Base-by-base conservation (phyloP, 495 filamentous ascomycete genomes). In the Tetracladium marchalianum region DNA sequence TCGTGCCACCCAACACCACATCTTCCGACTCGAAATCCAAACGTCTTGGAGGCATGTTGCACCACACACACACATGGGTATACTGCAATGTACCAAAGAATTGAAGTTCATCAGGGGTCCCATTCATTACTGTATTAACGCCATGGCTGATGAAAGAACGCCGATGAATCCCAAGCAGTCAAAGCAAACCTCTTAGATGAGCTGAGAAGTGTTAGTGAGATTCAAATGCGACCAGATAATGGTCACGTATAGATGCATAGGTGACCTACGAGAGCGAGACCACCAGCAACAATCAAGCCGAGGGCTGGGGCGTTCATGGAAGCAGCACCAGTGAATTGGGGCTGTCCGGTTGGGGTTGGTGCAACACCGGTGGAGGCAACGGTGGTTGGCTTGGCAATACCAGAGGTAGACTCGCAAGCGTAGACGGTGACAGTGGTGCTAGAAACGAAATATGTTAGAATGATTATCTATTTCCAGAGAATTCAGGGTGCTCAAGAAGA, bases 361-460 rank as follows among this genome's bases (percentile, higher is more conserved):
- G 40, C 43, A 32, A 56, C 50, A 36, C 56, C 56, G 36, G 50
- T 56, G 17, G 47, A 51, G n/a, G 41, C 52, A 22, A 58, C 37
- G 32, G 27, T 34, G 32, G 56, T 52, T 16, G 52, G 16, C 16
- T 27, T 13, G 34, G 50, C 49, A 39, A 50, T 35, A 41, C 41
- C 44, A 17, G 55, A 37, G 11, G 43, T 44, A 15, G 46, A 13
- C 17, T 35, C 8, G 44, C 50, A 59, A 19, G 47, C 48, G 24
- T 52, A 57, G 49, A 52, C 50, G 38, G 53, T 59, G 49, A 59
- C 50, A 24, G 44, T 27, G 22, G 22, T 56, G 38, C 49, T 56
- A 31, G 22, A 31, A 18, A 15, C 35, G n/a, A 15, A 41, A 43
- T 0, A 33, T 42, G 38, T 58, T 37, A 58, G 55, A 27, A 27